Evolutionary conservation across 441 rosid genomes (phyloP).

Genomic region (Omphalea diandra): DNA sequence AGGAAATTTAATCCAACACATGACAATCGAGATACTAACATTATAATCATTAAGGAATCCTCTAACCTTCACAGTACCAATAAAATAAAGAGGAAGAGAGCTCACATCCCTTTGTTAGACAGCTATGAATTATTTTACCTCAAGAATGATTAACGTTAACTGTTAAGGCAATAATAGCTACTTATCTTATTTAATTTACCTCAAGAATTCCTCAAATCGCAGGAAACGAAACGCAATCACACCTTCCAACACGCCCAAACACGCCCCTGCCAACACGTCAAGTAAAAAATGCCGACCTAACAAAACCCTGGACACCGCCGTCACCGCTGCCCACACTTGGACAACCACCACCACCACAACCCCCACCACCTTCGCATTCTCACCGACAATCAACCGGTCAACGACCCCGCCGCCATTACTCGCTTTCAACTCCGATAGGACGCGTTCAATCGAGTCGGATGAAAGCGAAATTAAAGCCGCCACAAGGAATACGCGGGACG

Average conservation of each 20-base stretch:
- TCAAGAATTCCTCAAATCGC: slow-evolving; percentile 33
- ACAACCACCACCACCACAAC: slow-evolving; percentile 33
- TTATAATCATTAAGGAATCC: background rate
- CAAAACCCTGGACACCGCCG: slow-evolving; percentile 75
- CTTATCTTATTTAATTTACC: too few relatives aligned
- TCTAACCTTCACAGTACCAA: background rate
- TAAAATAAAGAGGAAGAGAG: background rate
- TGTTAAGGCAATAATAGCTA: too few relatives aligned
- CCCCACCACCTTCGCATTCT: slow-evolving; percentile 22
- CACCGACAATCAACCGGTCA: slow-evolving; percentile 25
- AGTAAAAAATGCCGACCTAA: slow-evolving; percentile 74
- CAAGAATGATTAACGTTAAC: too few relatives aligned
- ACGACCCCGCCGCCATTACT: slow-evolving; percentile 14
- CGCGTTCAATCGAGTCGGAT: slow-evolving; percentile 18
- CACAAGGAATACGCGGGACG: slow-evolving; percentile 72
- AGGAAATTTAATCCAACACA: background rate
- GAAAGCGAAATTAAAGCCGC: slow-evolving; percentile 53
- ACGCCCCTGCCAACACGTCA: slow-evolving; percentile 71
- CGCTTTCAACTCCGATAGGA: slow-evolving; percentile 14
- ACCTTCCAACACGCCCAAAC: slow-evolving; percentile 69
- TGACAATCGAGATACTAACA: background rate
- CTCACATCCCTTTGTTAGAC: background rate
- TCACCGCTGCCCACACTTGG: slow-evolving; percentile 62
- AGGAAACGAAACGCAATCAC: slow-evolving; percentile 52
- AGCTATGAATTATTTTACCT: slow-evolving; percentile 32